phyloP scores from a whole-genome alignment of 2,329 filamentous ascomycete genomes.

The Calonectria montana region DNA sequence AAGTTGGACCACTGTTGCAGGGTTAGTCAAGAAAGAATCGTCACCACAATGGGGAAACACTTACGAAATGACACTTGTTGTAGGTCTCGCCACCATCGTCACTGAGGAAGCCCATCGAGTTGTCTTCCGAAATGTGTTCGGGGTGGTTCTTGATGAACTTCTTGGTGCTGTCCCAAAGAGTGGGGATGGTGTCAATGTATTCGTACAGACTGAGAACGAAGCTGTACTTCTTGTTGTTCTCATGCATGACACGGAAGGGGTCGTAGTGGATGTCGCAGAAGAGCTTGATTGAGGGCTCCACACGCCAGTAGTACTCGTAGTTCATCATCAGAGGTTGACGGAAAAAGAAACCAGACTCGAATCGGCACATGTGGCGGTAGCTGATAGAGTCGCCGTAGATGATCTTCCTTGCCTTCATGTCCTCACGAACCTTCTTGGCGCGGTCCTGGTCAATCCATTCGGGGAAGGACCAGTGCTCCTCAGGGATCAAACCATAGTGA shows the following conservation, averaged over 20 bases:
- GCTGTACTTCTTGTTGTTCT: conserved; percentile 98
- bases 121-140: conserved; percentile 85
- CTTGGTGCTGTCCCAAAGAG: conserved; percentile 94
- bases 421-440: conserved; percentile 88
- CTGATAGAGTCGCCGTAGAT: conserved; percentile 98
- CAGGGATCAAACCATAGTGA: conserved; percentile 87
- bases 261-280: conserved; percentile 97
- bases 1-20: conserved; percentile 93
- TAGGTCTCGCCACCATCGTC: conserved; percentile 92
- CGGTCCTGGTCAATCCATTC: conserved; percentile 95
- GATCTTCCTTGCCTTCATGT: conserved; percentile 94
- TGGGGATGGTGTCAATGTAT: conserved; percentile 95
- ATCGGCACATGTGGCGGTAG: conserved; percentile 99
- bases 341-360: conserved; percentile 99
- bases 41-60: conserved; percentile 47
- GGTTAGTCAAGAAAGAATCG: neutral
- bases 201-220: conserved; percentile 97
- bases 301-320: conserved; percentile 99
- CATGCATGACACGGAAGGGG: conserved; percentile 95
- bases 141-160: conserved; percentile 93
- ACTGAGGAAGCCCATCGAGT: conserved; percentile 91
- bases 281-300: conserved; percentile 96
- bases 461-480: conserved; percentile 98
- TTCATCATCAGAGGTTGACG: conserved; percentile 92
- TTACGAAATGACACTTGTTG: conserved; percentile 97